Conservation (phyloP, 2,329 filamentous ascomycete genomes). For the Aspergillus sp. region DNA sequence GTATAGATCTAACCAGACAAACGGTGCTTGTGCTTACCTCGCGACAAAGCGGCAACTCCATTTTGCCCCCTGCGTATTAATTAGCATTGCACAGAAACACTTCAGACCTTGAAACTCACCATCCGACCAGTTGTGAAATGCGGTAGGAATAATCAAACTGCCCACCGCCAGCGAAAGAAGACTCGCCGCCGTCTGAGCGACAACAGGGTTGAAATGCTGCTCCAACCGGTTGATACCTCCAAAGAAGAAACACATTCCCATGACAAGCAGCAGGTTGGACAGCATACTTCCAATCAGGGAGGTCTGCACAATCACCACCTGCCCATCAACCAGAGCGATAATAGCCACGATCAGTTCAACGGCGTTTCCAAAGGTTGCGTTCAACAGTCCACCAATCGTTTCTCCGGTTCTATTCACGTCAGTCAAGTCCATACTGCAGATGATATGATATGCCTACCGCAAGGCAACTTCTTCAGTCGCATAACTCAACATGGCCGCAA, state of each 20-base stretch:
- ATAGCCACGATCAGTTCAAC: conserved; percentile 87
- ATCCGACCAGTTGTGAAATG: conserved; percentile 62
- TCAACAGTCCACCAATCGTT: conserved; percentile 80
- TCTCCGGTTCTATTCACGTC: conserved; percentile 58
- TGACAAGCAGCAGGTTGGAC: conserved; percentile 80
- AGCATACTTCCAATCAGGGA: conserved; percentile 88
- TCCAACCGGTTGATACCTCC: conserved; percentile 73
- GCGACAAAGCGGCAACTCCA: conserved; percentile 26
- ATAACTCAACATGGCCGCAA: conserved; percentile 81
- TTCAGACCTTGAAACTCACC: conserved; percentile 15
- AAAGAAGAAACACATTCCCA: conserved; percentile 91
- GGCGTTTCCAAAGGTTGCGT: conserved; percentile 86
- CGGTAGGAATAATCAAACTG: conserved; percentile 82
- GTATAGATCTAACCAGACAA: neutral
- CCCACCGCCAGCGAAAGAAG: conserved; percentile 74
- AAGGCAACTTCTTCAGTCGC: conserved; percentile 83
- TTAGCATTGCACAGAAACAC: conserved; percentile 6
- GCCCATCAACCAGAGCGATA: conserved; percentile 68
- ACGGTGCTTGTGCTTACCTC: conserved; percentile 17
- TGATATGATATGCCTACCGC: conserved; percentile 35
- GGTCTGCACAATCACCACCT: conserved; percentile 84
- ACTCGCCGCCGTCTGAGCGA: conserved; percentile 83
- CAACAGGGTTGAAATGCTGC: conserved; percentile 87
- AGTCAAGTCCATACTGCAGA: neutral
- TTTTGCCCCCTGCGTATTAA: conserved; percentile 16